Base-by-base conservation (phyloP, 2,329 filamentous ascomycete genomes). In the Exophiala lecanii-corni region DNA sequence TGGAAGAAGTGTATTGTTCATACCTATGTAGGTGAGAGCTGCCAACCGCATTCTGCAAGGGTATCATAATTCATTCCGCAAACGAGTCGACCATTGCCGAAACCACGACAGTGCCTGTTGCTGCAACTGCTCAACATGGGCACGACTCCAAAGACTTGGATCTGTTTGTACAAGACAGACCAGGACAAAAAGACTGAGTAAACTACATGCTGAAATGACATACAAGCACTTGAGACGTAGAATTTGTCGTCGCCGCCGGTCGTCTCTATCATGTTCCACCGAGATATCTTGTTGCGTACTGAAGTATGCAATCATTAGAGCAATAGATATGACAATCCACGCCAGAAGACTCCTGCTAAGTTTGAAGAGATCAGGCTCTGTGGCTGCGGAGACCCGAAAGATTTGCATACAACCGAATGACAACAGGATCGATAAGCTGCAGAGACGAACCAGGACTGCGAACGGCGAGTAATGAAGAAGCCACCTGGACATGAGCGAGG, bases 391-490 rank as follows among this genome's bases (percentile, higher is more conserved):
- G 25, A 50, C 12, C 21, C 45, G 49, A 38, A 56, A 55, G 19
- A 51, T 30, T 41, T 56, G 51, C 34, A 45, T 46, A 31, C 47
- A 50, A 10, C 28, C 43, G 32, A 55, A 56, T 10, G 54, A 55
- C 5, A 56, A 47, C 18, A 53, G 15, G 15, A 56, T 55, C 3
- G 51, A 55, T 3, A 56, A 37, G 19, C 47, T 50, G 48, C 47
- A 50, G 33, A 92, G 81, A 37, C 86, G 85, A 45, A 92, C 81
- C 49, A 89, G 78, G 35, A 87, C 88, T 37, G 86, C 86, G 55
- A 66, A 61, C 28, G 86, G 85, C 10, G 86, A 88, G 67, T 91
- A 92, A 63, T 89, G 84, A 55, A 91, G 74, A 56, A 92, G 81
- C 86, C 84, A 56, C 21, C 54, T 47, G 9, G 54, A 42, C 54